These are phyloP conservation scores for Citrus hindsii DNA, from an alignment of 345 rosid species.

Conservation along the genomic window DNA sequence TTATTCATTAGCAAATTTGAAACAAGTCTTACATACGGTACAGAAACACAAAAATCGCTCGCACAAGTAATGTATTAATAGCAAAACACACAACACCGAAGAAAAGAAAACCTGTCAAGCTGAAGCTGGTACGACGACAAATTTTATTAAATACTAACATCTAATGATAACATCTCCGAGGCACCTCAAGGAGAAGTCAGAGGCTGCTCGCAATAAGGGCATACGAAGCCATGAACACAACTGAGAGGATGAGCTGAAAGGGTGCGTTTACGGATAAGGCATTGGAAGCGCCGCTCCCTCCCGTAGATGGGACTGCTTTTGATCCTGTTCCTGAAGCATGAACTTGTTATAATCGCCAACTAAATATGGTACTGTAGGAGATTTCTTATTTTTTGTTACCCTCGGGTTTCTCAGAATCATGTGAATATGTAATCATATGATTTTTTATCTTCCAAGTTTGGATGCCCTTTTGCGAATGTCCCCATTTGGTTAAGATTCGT, in stretches of 20 bases:
- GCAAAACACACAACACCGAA: background rate
- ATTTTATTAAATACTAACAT: too few species aligned
- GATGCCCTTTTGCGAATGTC: too few species aligned
- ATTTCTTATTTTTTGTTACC: background rate
- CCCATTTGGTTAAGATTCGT: too few species aligned
- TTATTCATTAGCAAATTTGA: background rate
- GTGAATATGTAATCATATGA: too few species aligned
- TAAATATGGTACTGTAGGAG: background rate
- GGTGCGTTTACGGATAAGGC: background rate
- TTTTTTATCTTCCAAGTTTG: too few species aligned
- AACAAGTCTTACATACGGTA: background rate
- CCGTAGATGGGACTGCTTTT: constrained; percentile 2
- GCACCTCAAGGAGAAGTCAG: constrained; percentile 8
- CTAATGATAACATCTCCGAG: background rate
- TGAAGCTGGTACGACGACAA: background rate
- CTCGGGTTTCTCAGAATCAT: background rate
- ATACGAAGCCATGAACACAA: constrained; percentile 17
- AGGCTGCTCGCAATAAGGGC: constrained; percentile 15
- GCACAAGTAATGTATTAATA: background rate
- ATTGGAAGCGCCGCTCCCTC: background rate
- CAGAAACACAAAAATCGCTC: background rate
- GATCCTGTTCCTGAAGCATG: constrained; percentile 17
- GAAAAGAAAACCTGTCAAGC: background rate
- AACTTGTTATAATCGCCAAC: background rate
- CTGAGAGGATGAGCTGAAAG: constrained; percentile 18